Evolutionary conservation across 176 grass and related monocot genomes (phyloP), one percentile per base, ranked within the genome.

Genomic region (Rhynchospora tenuis): DNA sequence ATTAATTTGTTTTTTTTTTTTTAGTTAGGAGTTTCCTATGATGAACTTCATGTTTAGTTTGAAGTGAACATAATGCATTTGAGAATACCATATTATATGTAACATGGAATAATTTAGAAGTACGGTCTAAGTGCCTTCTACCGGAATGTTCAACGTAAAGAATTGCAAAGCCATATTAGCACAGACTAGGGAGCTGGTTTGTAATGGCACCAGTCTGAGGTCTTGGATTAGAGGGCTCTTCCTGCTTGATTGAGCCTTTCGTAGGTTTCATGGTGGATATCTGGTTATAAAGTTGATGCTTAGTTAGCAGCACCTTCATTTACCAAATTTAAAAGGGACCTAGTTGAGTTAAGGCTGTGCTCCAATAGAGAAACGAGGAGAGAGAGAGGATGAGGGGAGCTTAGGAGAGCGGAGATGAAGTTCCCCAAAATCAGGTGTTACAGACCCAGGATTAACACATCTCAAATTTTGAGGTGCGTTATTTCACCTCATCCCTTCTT

Each of bases 251-350:
- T 24, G 4, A 52, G 27, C 46, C 20, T 26, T 51, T 73, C 5
- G n/a, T 50, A 23, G 20, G 45, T 73, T 73, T 54, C 12, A 27
- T 28, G 45, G 46, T 75, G n/a, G n/a, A n/a, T 52, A 27, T 75
- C 23, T 51, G 71, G 45, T 52, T 28, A n/a, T 15, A 44, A 27
- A 24, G 46, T 81, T 22, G 6, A 47, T 65, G 42, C 31, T 67
- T 61, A 15, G 22, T 27, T 83, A 52, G 33, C 17, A 79, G 50
- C 75, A 59, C 71, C 51, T 9, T 59, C 6, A 38, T 85, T 28
- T 54, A 81, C 81, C 28, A 85, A 26, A 57, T 78, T 83, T 44
- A 42, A 8, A 63, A 79, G 54, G 1, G 62, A 12, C 84, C 11
- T 8, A 33, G 8, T 12, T 52, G 61, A 60, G 12, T n/a, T n/a